These are phyloP conservation scores for Kingdonia uniflora DNA, from an alignment of 164 flowering plant species.

Conservation along the genomic window DNA sequence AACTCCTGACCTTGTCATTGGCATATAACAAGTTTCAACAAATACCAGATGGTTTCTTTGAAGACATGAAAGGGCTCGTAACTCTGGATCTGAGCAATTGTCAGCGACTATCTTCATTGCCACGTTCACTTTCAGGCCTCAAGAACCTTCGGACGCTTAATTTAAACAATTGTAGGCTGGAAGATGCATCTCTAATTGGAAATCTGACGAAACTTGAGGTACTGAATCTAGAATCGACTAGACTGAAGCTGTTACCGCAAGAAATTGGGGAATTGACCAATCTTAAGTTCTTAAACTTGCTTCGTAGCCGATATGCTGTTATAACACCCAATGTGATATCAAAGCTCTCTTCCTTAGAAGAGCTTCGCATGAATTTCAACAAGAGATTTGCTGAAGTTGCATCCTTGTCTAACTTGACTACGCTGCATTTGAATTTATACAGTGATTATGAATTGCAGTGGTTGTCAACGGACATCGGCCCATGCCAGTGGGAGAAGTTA, in stretches of 20 bases:
- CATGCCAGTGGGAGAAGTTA: neutral
- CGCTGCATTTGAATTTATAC: neutral
- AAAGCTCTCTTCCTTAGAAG: neutral
- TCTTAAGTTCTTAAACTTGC: neutral
- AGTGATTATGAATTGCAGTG: neutral
- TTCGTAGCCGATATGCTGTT: neutral
- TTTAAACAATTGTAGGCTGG: neutral
- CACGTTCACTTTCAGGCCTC: neutral
- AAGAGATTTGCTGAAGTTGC: neutral
- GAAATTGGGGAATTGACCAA: neutral
- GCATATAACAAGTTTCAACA: neutral
- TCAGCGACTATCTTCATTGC: neutral
- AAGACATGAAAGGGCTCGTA: neutral
- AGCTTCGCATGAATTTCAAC: neutral
- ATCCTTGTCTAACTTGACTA: neutral
- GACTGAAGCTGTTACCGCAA: neutral
- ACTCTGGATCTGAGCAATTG: neutral
- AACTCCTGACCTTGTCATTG: too few species aligned
- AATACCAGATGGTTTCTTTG: neutral
- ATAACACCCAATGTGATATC: neutral
- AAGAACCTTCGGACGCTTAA: neutral
- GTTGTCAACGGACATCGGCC: neutral
- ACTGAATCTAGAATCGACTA: neutral
- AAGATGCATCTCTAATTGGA: neutral
- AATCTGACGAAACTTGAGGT: constrained; percentile 1